A percentile compares a stretch with the other conserved stretches of the same genome.
These are phyloP conservation scores for Ceratobasidium sp. DNA, from an alignment of 1,284 basidiomycete genomes.

Conservation along the genomic window DNA sequence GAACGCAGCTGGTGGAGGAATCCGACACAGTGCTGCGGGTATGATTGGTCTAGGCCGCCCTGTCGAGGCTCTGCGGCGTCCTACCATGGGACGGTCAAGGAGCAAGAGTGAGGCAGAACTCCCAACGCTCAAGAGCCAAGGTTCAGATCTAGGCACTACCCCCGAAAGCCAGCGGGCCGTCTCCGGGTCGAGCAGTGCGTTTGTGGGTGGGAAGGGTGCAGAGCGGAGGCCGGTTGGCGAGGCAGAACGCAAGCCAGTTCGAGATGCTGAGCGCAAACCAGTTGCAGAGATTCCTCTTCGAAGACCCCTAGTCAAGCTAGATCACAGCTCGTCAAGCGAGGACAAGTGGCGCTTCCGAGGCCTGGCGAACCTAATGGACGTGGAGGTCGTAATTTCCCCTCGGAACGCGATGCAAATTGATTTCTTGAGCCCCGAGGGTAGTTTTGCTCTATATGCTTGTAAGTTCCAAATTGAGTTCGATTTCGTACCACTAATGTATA, in stretches of 20 bases:
- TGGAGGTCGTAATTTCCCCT: slow-evolving; percentile 73
- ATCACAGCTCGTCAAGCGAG: slow-evolving; percentile 46
- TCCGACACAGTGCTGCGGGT: slow-evolving; percentile 6
- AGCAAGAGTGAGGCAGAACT: slow-evolving; percentile 69
- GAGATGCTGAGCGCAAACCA: neutral
- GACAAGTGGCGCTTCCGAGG: slow-evolving; percentile 76
- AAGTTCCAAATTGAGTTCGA: slow-evolving; percentile 44
- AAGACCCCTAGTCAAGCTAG: slow-evolving; percentile 16
- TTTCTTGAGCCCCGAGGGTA: slow-evolving; percentile 74
- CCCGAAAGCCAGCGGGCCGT: neutral
- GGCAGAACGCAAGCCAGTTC: slow-evolving; percentile 9
- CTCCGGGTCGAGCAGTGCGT: slow-evolving; percentile 29
- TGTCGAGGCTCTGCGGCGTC: slow-evolving; percentile 43
- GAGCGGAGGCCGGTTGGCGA: neutral
- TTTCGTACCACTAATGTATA: neutral
- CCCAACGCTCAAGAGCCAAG: slow-evolving; percentile 43
- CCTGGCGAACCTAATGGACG: slow-evolving; percentile 69
- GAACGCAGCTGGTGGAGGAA: neutral
- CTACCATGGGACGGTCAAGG: slow-evolving; percentile 56
- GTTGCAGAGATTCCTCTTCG: slow-evolving; percentile 17
- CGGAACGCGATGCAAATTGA: slow-evolving; percentile 63
- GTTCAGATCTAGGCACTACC: neutral
- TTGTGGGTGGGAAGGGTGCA: slow-evolving; percentile 2
- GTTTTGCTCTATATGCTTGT: slow-evolving; percentile 79
- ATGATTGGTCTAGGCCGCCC: slow-evolving; percentile 12